phyloP scores from a whole-genome alignment of 2,329 filamentous ascomycete genomes.

The Aspergillus arachidicola region DNA sequence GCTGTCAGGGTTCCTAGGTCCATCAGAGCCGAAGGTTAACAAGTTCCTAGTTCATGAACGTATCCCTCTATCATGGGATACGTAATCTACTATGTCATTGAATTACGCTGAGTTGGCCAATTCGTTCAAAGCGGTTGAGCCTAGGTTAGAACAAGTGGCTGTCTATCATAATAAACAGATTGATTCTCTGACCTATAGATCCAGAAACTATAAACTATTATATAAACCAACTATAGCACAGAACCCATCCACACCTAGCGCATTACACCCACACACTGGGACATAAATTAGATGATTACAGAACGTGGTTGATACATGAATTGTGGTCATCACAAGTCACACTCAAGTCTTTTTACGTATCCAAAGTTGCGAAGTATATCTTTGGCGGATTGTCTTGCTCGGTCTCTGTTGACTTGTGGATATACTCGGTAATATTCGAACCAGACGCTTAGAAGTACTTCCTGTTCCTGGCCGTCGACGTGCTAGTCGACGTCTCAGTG shows the following conservation, averaged over 20 bases:
- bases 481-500: too few relatives aligned
- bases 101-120: too few relatives aligned
- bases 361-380: neutral
- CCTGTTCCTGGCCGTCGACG: neutral
- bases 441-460: neutral
- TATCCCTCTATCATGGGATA: neutral
- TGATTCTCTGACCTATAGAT: neutral
- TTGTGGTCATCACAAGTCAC: neutral
- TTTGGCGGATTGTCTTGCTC: neutral
- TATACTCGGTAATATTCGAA: neutral
- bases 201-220: neutral
- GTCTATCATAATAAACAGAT: neutral
- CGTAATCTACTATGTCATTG: neutral
- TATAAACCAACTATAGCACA: neutral
- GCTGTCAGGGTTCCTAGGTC: too few relatives aligned
- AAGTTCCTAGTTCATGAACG: neutral
- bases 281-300: constrained; percentile 6
- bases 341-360: neutral
- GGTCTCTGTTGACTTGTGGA: neutral
- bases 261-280: neutral
- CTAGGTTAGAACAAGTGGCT: neutral
- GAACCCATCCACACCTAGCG: neutral
- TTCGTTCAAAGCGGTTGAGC: too few relatives aligned
- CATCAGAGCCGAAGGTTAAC: too few relatives aligned
- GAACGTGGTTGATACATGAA: neutral